Evolutionary conservation across 257 asterid species (phyloP), one percentile per base, ranked within the genome.

Genomic region (Ilex asprella): DNA sequence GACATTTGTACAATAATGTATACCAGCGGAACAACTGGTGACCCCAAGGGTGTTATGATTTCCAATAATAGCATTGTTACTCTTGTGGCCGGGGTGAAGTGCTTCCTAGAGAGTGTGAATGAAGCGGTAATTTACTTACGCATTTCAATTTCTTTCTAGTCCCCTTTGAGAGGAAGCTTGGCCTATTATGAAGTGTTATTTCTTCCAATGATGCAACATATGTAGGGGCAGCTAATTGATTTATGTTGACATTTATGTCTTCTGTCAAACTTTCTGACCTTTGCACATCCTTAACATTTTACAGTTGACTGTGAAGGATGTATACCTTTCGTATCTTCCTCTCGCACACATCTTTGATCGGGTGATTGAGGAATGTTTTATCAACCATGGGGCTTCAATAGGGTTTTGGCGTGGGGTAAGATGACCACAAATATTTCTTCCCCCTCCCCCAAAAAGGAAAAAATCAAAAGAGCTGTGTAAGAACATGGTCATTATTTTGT

Each of bases 351-450:
- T 92, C 73, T 92, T 92, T 69, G 99, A 92, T 69, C 96, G 97
- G 29, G 91, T 70, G 76, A 81, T 92, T 62, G 99, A 92, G 79
- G 97, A 89, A 76, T 73, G 82, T 56, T 63, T 85, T 62, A 92
- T 92, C 75, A 68, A 70, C 66, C 81, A 82, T 69, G 99, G 99
- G 50, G 95, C 84, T 56, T 78, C 99, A 65, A 89, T 92, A 70
- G 99, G 99, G 78, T 92, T 92, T 80, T 92, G 99, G 99, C 96
- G 96, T 61, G 99, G 99, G 95, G 99, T 92, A 76, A 75, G 86
- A 59, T 55, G 60, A 61, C 64, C 41, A 5, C 41, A 35, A 35
- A 35, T 3, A 35, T 3, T 3, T 3, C 41, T 35, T 21, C 41
- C 41, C 5, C 41, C 41, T 7, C 41, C 5, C 41, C 41, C 41